Base-by-base conservation (phyloP, 139 green algal genomes). In the Haematococcus lacustris region DNA sequence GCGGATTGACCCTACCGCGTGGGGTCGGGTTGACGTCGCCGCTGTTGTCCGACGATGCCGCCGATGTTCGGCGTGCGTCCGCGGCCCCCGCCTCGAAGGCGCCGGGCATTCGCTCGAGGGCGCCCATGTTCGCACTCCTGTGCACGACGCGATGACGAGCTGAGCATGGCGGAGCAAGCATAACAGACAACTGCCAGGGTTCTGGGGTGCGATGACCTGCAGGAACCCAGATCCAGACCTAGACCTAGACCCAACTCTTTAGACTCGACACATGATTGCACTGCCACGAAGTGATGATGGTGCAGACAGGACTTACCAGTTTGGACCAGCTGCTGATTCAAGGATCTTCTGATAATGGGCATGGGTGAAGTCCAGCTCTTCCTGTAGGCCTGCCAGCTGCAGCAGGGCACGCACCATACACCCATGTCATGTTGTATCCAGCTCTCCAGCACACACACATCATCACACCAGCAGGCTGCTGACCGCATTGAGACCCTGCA, bases 271-370 rank as follows among this genome's bases (percentile, higher is more conserved):
- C n/a, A n/a, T n/a, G n/a, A n/a, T n/a, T n/a, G n/a, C n/a, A n/a
- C n/a, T n/a, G n/a, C n/a, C n/a, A n/a, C n/a, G n/a, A n/a, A n/a
- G n/a, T n/a, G n/a, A n/a, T n/a, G n/a, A n/a, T n/a, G n/a, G n/a
- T n/a, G n/a, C n/a, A n/a, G n/a, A n/a, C n/a, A n/a, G n/a, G n/a
- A n/a, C n/a, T n/a, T n/a, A n/a, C 71, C 79, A 85, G 2, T 39
- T 40, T 2, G 73, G 71, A 0, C 76, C 82, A 1, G 68, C 74
- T 0, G 77, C 64, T 3, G n/a, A 33, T 53, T 86, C 83, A 25
- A 88, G 40, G 30, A 86, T 71, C 74, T 86, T 86, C 71, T 88
- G 80, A 74, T 88, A 88, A 75, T 86, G 80, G 2, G 76, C 73
- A 59, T 86, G 83, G 28, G 78, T 86, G 9, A 71, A 63, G 51